Evolutionary conservation across 2,329 filamentous ascomycete species (phyloP).

Genomic region (Microcyclospora tardicrescens): DNA sequence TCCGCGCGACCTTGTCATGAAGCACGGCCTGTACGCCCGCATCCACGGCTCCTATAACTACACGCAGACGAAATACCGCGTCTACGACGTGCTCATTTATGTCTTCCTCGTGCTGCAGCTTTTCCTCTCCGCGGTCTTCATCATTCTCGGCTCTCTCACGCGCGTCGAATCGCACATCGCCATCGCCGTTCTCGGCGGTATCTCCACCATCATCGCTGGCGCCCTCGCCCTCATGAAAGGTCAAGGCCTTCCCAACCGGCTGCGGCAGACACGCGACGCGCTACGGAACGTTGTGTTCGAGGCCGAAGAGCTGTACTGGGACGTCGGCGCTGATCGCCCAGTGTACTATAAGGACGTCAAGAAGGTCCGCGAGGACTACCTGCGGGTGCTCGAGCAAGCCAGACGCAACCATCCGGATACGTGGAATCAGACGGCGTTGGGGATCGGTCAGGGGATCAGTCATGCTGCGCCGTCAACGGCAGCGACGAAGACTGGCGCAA

Average conservation of each 20-base stretch:
- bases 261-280: conserved; percentile 22
- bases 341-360: conserved; percentile 22
- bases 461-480: too few species aligned
- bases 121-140: conserved; percentile 23
- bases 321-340: conserved; percentile 18
- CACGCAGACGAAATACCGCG: conserved; percentile 16
- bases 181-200: conserved; percentile 20
- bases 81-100: conserved; percentile 20
- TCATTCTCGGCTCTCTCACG: conserved; percentile 21
- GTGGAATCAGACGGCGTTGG: conserved; percentile 12
- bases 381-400: conserved; percentile 20
- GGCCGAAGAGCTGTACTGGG: conserved; percentile 25
- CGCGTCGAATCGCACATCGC: conserved; percentile 17
- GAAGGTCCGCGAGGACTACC: conserved; percentile 22
- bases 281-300: conserved; percentile 21
- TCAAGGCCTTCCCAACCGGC: conserved; percentile 23
- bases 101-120: conserved; percentile 22
- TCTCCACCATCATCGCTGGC: conserved; percentile 23
- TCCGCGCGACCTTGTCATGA: conserved; percentile 15
- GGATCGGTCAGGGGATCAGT: not conserved
- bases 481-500: too few species aligned
- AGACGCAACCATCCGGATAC: conserved; percentile 24
- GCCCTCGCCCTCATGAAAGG: conserved; percentile 23
- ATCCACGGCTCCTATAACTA: conserved; percentile 10
- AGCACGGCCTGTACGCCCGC: conserved; percentile 16